Evolutionary conservation across 345 rosid genomes (phyloP).

Genomic region (Citrus australasica): DNA sequence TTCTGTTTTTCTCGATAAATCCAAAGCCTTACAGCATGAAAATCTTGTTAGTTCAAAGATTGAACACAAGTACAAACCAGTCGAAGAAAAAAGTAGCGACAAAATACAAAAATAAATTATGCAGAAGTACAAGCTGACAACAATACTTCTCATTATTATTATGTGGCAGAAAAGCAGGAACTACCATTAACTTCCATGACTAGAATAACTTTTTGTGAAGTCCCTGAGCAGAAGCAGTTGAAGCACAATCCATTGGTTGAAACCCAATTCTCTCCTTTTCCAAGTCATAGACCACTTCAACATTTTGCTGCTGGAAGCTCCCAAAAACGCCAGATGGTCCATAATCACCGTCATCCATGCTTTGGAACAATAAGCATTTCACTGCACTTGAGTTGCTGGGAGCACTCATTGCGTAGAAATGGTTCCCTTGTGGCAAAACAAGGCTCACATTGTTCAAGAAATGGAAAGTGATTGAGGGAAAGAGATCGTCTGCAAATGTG

Average conservation of each 20-base stretch:
- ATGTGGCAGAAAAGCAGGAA: constrained; percentile 8
- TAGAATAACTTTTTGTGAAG: constrained; percentile 33
- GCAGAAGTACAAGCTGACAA: constrained; percentile 1
- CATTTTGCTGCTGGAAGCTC: constrained; percentile 84
- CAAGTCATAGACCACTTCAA: constrained; percentile 76
- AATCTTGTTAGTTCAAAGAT: constrained; percentile 4
- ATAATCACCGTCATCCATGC: constrained; percentile 63
- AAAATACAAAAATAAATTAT: neutral
- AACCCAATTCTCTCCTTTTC: constrained; percentile 73
- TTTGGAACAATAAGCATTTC: constrained; percentile 65
- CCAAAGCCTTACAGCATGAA: neutral
- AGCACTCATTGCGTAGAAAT: constrained; percentile 70
- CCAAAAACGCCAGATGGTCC: constrained; percentile 85
- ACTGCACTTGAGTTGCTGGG: constrained; percentile 62
- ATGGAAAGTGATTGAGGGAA: constrained; percentile 66
- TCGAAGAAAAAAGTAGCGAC: neutral
- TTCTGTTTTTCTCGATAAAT: constrained; percentile 9
- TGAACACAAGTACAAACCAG: neutral
- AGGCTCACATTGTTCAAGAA: constrained; percentile 73
- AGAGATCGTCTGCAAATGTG: constrained; percentile 18
- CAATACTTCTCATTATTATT: neutral
- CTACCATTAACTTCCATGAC: constrained; percentile 14
- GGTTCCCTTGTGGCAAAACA: constrained; percentile 52
- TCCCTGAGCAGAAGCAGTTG: constrained; percentile 46
- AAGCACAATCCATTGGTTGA: constrained; percentile 74